Evolutionary conservation across 306 rosid genomes (phyloP).

Genomic region (Heteromeles arbutifolia): DNA sequence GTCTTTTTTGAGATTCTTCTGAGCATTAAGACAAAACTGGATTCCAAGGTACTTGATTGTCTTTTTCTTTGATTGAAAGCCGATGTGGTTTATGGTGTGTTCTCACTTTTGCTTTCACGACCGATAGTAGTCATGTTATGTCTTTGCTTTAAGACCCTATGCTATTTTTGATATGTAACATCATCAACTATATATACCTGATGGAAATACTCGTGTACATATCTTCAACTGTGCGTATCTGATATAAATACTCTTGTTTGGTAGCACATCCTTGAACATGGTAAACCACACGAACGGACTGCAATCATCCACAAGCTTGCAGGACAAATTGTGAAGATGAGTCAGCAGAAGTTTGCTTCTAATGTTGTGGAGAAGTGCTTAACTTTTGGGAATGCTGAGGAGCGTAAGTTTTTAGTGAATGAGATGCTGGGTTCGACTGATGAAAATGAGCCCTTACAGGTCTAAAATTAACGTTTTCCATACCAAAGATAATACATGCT

Average conservation of each 20-base stretch:
- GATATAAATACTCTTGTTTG: slow-evolving; percentile 21
- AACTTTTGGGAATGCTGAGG: slow-evolving; percentile 70
- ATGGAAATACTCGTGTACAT: slow-evolving; percentile 12
- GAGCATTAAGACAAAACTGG: background rate
- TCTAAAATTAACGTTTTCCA: background rate
- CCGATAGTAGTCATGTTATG: background rate
- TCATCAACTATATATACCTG: background rate
- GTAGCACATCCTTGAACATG: slow-evolving; percentile 82
- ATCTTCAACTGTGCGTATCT: background rate
- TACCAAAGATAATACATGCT: background rate
- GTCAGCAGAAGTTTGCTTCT: slow-evolving; percentile 98
- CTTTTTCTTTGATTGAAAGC: background rate
- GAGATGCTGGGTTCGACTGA: slow-evolving; percentile 94
- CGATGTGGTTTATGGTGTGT: background rate
- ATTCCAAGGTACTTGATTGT: background rate
- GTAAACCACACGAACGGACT: slow-evolving; percentile 70
- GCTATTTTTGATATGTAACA: background rate
- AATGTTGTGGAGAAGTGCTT: slow-evolving; percentile 95
- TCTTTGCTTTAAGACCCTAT: background rate
- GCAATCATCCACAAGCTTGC: slow-evolving; percentile 80
- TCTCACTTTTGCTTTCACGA: background rate
- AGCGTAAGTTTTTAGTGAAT: slow-evolving; percentile 78
- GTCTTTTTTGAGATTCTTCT: background rate
- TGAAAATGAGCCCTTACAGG: slow-evolving; percentile 98
- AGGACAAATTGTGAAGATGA: slow-evolving; percentile 95